Base-by-base conservation (phyloP, 176 grass and related monocot genomes). In the Thalia dealbata region DNA sequence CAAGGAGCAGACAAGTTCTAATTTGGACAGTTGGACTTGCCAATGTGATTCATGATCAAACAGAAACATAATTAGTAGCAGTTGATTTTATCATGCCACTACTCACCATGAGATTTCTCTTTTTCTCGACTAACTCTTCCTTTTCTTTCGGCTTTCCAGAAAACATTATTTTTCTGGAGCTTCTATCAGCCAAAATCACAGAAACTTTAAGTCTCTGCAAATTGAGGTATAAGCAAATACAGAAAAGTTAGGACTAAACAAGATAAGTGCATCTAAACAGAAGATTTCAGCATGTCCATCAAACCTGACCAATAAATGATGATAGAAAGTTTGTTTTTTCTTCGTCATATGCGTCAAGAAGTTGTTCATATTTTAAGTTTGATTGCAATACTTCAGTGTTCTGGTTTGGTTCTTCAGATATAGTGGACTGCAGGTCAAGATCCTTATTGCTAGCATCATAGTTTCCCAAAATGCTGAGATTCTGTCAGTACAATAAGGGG, bases 281-380 rank as follows among this genome's bases (percentile, higher is more conserved):
- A 78, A 27, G 50, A 66, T 19, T 55, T 83, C 58, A 82, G 26
- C 13, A 73, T 29, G 25, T 41, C 77, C 51, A 73, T 67, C 80
- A 92, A 90, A 99, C 95, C 86, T 93, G 89, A 79, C 85, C 95
- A 59, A 99, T 86, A 75, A 99, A 91, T 71, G 95, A 99, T 81
- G 95, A 93, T 80, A 99, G 82, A 77, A 93, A 99, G 69, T 83
- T 82, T 61, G 83, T 82, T 77, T 99, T 99, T 79, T 99, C 95
- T 83, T 70, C 71, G 63, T 91, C 77, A 32, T 93, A 93, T 74
- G 79, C 81, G 16, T 74, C 64, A 56, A 91, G 86, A 88, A 99
- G 83, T 75, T 86, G 85, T 79, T 86, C 83, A 79, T 81, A 88
- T 79, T 91, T 93, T n/a, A 74, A 50, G 32, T 74, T 79, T 78